Percentiles rank a stretch among this genome's conserved stretches.
Conservation (phyloP, 306 rosid genomes). For the Gastrolobium villosum region DNA sequence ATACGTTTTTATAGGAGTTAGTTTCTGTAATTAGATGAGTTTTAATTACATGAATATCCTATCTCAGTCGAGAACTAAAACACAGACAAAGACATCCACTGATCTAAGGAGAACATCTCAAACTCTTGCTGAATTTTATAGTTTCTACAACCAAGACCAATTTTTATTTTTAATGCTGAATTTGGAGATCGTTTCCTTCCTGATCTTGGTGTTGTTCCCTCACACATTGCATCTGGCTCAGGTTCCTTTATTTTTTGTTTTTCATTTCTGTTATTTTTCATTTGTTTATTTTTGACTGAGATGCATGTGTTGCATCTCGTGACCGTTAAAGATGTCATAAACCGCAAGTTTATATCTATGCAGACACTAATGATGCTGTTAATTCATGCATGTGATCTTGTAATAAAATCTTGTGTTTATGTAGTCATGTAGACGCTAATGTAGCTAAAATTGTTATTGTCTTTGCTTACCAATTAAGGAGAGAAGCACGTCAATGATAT, state of each 20-base stretch:
- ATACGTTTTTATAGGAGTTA: slow-evolving; percentile 40
- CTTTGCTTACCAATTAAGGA: slow-evolving; percentile 4
- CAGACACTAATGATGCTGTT: neutral
- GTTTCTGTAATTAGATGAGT: slow-evolving; percentile 18
- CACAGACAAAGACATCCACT: slow-evolving; percentile 24
- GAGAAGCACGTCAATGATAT: neutral
- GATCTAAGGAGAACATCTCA: slow-evolving; percentile 21
- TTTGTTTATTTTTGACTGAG: neutral
- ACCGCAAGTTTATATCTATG: neutral
- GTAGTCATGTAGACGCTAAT: neutral
- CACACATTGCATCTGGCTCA: slow-evolving; percentile 27
- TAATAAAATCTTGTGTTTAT: neutral
- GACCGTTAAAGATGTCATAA: neutral
- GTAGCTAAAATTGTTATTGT: neutral
- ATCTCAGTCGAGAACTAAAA: slow-evolving; percentile 29
- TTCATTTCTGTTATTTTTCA: neutral
- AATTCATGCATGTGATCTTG: neutral
- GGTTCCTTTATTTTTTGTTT: slow-evolving; percentile 29
- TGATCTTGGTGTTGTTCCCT: slow-evolving; percentile 33
- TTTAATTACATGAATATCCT: slow-evolving; percentile 13
- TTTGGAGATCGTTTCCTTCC: neutral
- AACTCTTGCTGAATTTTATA: slow-evolving; percentile 29
- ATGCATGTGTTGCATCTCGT: slow-evolving; percentile 16
- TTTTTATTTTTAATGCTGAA: neutral
- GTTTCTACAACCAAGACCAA: slow-evolving; percentile 18